phyloP scores from a whole-genome alignment of 2,329 filamentous ascomycete genomes.

The Ambrosiella cleistominuta region DNA sequence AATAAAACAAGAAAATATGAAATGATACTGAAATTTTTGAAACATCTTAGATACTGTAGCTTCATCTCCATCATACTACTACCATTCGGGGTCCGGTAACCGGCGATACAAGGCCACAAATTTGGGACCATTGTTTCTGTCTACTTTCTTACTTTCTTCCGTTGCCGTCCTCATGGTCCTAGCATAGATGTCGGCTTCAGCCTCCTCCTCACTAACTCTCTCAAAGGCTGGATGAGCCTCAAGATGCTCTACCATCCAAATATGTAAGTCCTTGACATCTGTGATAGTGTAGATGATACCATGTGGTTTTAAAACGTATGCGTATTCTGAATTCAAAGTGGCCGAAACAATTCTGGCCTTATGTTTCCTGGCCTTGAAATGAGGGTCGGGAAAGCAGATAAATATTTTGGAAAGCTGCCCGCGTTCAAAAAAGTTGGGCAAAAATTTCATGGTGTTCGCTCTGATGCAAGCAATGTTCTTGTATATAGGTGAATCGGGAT shows the following conservation, averaged over 20 bases:
- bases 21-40: too few relatives aligned
- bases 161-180: constrained; percentile 65
- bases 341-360: constrained; percentile 87
- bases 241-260: constrained; percentile 86
- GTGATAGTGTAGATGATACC: constrained; percentile 93
- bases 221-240: constrained; percentile 63
- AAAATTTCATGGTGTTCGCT: constrained; percentile 96
- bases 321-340: constrained; percentile 83
- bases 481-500: constrained; percentile 37
- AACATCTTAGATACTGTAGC: too few relatives aligned
- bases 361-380: constrained; percentile 95
- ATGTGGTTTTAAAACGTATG: constrained; percentile 65
- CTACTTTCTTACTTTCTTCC: constrained; percentile 94
- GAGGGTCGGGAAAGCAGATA: constrained; percentile 94
- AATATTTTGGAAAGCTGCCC: constrained; percentile 78
- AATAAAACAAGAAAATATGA: not conserved
- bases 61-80: not conserved
- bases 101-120: constrained; percentile 79
- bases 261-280: constrained; percentile 82
- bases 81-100: constrained; percentile 64
- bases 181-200: constrained; percentile 53
- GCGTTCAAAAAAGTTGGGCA: constrained; percentile 89
- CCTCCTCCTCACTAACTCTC: constrained; percentile 49
- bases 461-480: constrained; percentile 81
- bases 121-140: constrained; percentile 75